Conservation (phyloP, 2,329 filamentous ascomycete genomes). For the Diaporthe sp. region DNA sequence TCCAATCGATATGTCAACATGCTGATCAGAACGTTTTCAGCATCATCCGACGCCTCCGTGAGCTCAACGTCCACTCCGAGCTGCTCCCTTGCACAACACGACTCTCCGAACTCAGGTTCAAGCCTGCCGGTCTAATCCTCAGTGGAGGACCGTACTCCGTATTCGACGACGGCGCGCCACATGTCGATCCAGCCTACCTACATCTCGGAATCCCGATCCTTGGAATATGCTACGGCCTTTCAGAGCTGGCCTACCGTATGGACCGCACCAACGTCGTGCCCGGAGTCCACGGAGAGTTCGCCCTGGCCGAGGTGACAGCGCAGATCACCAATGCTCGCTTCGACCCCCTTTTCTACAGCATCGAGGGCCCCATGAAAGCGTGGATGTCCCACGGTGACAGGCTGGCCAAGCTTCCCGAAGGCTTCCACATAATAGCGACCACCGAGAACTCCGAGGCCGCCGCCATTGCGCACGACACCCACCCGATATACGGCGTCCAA, state of each 20-base stretch:
- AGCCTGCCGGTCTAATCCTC: constrained; percentile 83
- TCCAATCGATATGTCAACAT: not conserved
- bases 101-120: constrained; percentile 80
- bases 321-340: constrained; percentile 69
- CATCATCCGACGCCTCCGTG: constrained; percentile 80
- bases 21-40: constrained; percentile 11
- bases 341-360: constrained; percentile 82
- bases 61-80: constrained; percentile 86
- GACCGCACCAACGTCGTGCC: constrained; percentile 37
- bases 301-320: constrained; percentile 64
- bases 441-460: constrained; percentile 84
- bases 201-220: constrained; percentile 76
- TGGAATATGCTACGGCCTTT: constrained; percentile 39
- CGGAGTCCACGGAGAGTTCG: constrained; percentile 37
- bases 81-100: constrained; percentile 91
- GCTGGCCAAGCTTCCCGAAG: constrained; percentile 78
- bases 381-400: constrained; percentile 91
- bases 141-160: constrained; percentile 74
- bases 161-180: constrained; percentile 80
- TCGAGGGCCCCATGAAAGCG: constrained; percentile 76
- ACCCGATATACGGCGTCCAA: constrained; percentile 85
- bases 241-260: constrained; percentile 38
- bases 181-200: constrained; percentile 86
- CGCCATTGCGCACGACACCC: constrained; percentile 78
- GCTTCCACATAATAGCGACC: constrained; percentile 79